A percentile compares a stretch with the other conserved stretches of the same genome.
Conservation (phyloP, 176 grass and related monocot genomes). For the Triticum timopheevii region DNA sequence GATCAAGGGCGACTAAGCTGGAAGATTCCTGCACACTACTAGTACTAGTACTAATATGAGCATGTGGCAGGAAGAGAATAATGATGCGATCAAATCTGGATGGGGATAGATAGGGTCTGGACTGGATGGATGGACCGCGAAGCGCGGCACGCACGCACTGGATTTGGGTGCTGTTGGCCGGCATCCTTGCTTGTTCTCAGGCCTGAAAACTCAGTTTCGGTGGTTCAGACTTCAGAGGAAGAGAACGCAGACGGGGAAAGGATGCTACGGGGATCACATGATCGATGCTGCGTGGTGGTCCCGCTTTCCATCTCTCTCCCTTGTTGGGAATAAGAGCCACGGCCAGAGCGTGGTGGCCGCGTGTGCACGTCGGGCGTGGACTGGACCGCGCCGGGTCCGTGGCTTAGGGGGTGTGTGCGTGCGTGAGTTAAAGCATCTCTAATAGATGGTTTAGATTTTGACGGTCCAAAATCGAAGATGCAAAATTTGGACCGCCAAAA, state of each 20-base stretch:
- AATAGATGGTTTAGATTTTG: too few relatives aligned
- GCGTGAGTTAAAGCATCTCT: too few relatives aligned
- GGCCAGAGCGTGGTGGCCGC: too few relatives aligned
- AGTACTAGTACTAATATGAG: background rate
- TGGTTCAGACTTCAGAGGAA: background rate
- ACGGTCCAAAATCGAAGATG: too few relatives aligned
- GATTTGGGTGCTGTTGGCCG: background rate
- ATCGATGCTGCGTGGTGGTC: background rate
- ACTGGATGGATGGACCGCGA: slow-evolving; percentile 9
- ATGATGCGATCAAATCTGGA: slow-evolving; percentile 24
- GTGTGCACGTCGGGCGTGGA: too few relatives aligned
- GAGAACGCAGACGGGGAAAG: background rate
- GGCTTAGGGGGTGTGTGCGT: too few relatives aligned
- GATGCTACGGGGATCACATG: slow-evolving; percentile 1
- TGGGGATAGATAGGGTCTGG: slow-evolving; percentile 26
- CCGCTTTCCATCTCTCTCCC: background rate
- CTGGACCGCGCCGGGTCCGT: too few relatives aligned
- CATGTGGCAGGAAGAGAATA: background rate
- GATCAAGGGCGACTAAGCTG: background rate
- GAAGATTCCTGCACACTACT: background rate
- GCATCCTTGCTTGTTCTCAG: background rate
- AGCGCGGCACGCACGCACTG: background rate
- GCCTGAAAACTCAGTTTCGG: background rate
- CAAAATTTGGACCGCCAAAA: too few relatives aligned
- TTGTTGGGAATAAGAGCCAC: too few relatives aligned